Percentiles rank a stretch among this genome's conserved stretches.
phyloP scores from a whole-genome alignment of 2,329 filamentous ascomycete species.

The Alternaria atra region DNA sequence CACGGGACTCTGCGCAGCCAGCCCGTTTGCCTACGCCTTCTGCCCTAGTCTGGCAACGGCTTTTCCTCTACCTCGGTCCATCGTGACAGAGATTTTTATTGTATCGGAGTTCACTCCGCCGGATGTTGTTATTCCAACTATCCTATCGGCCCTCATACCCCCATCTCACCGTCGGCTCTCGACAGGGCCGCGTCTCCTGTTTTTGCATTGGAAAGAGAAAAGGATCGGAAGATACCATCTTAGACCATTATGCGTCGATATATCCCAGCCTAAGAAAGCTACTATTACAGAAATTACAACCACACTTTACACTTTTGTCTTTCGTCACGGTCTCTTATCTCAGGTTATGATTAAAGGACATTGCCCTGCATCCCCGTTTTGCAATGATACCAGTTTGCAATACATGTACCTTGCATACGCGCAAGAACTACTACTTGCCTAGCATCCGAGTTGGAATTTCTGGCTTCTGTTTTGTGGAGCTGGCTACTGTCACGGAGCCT shows the following conservation, averaged over 20 bases:
- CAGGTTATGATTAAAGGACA: background rate
- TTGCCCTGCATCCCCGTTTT: background rate
- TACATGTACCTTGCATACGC: constrained; percentile 1
- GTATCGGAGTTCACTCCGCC: background rate
- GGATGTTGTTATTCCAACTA: background rate
- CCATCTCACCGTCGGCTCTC: background rate
- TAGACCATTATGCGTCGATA: constrained; percentile 15
- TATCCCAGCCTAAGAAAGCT: constrained; percentile 2
- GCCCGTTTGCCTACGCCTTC: constrained; percentile 4
- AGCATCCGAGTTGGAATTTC: background rate
- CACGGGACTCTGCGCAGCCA: background rate
- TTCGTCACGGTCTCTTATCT: background rate
- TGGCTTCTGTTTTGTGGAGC: background rate
- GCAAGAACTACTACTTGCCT: constrained; percentile 2
- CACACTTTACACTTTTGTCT: background rate
- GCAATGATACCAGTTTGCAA: background rate
- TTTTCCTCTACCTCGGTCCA: constrained; percentile 1
- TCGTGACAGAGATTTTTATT: background rate
- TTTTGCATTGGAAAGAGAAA: constrained; percentile 7
- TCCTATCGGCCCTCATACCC: constrained; percentile 3
- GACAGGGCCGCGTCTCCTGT: background rate
- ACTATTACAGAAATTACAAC: background rate
- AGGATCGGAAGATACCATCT: constrained; percentile 15
- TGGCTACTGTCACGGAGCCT: background rate
- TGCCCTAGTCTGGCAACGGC: constrained; percentile 6